Evolutionary conservation across 2,329 filamentous ascomycete species (phyloP), one percentile per base, ranked within the genome.

Genomic region (Ophiostoma sp.): DNA sequence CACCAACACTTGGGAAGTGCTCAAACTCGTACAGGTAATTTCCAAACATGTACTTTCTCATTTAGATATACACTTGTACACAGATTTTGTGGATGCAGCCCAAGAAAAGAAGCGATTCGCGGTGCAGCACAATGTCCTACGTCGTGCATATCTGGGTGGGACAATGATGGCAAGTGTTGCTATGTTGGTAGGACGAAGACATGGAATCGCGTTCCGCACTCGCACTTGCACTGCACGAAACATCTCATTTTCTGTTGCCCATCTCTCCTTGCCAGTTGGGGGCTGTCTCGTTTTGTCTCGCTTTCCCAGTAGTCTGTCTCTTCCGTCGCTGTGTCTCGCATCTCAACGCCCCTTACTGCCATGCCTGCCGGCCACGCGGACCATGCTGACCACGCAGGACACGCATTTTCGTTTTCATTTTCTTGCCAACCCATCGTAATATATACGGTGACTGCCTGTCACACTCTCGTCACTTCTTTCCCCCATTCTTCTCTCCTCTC

Each of bases 311-410:
- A 31, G 69, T 50, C 59, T 55, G 52, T 31, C 45, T 55, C 31
- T 33, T 59, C 48, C 25, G 50, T 71, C 9, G 39, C 48, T 39
- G 45, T 69, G 68, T 45, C 50, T 55, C 19, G 33, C 66, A 22
- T 63, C 25, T 1, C 39, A 31, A 1, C 9, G 3, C 64, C 64
- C 64, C 64, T 68, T 68, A 42, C 64, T 68, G 42, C 64, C 42
- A 50, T 68, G 64, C 64, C 4, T 68, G 64, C 66, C 66, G 45
- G 66, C 66, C 66, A 52, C 66, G 66, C 45, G 17, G 36, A 39
- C 52, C n/a, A 55, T 6, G 42, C 42, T 48, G 42, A 19, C 42
- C 42, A 6, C 42, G 15, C 15, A 48, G 42, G 15, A 12, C 42
- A 6, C 42, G 15, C 15, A 48, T 12, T 50, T 11, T 48, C 70